A percentile compares a stretch with the other conserved stretches of the same genome.
Conservation (phyloP, 352 stramenopile genomes). For the Phytopythium delawarense region DNA sequence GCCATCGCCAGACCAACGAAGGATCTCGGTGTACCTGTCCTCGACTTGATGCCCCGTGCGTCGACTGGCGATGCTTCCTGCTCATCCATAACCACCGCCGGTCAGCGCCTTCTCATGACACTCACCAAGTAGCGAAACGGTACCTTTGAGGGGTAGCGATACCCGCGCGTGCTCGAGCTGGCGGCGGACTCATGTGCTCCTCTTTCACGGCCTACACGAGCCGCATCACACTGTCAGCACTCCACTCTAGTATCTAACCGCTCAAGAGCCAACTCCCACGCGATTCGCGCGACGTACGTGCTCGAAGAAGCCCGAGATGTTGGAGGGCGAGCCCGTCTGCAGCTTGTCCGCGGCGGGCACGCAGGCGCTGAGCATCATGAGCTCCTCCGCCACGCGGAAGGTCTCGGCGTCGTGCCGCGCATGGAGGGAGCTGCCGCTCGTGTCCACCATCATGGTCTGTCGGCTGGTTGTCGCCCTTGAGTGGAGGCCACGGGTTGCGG, state of each 20-base stretch:
- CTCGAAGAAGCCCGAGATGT: slow-evolving; percentile 32
- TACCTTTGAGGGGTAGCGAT: background rate
- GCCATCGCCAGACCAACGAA: background rate
- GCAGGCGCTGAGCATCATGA: slow-evolving; percentile 64
- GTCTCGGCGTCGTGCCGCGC: slow-evolving; percentile 57
- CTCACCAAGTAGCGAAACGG: too few relatives aligned
- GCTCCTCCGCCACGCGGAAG: slow-evolving; percentile 70
- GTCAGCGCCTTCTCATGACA: background rate
- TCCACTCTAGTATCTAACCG: background rate
- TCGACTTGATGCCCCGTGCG: background rate
- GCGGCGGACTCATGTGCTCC: background rate
- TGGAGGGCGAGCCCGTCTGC: slow-evolving; percentile 22
- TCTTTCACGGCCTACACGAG: background rate
- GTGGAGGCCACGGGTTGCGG: too few relatives aligned
- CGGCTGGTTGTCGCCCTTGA: background rate
- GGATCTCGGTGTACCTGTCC: background rate
- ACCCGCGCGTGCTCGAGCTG: background rate
- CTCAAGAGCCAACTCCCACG: background rate
- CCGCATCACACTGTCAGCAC: background rate
- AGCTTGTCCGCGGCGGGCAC: slow-evolving; percentile 9
- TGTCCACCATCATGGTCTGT: slow-evolving; percentile 26
- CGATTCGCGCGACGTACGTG: slow-evolving; percentile 11
- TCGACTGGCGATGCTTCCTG: background rate
- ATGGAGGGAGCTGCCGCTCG: slow-evolving; percentile 10
- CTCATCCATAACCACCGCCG: background rate